Conservation (phyloP, 192 early-diverging fungal genomes). For the Fimicolochytrium jonesii region DNA sequence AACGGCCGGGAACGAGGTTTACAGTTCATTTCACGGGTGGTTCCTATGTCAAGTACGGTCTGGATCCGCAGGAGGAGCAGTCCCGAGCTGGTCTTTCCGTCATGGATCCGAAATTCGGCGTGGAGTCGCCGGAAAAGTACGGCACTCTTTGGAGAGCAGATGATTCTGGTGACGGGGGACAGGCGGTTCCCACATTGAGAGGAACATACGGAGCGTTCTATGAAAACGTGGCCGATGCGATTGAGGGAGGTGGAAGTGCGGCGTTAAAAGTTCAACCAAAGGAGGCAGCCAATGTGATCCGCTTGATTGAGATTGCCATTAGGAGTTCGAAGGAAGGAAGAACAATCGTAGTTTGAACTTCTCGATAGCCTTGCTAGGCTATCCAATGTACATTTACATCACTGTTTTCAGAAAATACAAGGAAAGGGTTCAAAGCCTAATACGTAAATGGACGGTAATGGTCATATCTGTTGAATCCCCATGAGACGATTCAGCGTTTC, state of each 20-base stretch:
- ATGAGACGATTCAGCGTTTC: neutral
- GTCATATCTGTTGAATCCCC: neutral
- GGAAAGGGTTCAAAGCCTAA: no score
- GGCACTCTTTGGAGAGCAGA: constrained; percentile 29
- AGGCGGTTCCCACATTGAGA: no score
- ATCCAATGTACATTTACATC: no score
- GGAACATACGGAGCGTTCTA: constrained; percentile 64
- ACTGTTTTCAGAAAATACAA: no score
- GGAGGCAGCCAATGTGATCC: constrained; percentile 62
- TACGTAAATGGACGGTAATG: no score
- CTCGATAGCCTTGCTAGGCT: no score
- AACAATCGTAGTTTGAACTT: constrained; percentile 7
- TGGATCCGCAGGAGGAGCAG: constrained; percentile 74
- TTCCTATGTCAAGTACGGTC: constrained; percentile 57
- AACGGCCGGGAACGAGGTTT: constrained; percentile 58
- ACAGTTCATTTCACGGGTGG: constrained; percentile 66
- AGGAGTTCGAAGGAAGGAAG: constrained; percentile 54
- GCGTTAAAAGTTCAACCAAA: constrained; percentile 57
- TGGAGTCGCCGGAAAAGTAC: constrained; percentile 43
- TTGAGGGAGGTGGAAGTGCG: constrained; percentile 34
- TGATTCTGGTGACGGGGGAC: constrained; percentile 37
- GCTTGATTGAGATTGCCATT: constrained; percentile 65
- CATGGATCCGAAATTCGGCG: constrained; percentile 46
- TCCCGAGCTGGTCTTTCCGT: constrained; percentile 62
- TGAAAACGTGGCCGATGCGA: constrained; percentile 58